phyloP scores from a whole-genome alignment of 345 rosid species.

The Ailanthus altissimus region DNA sequence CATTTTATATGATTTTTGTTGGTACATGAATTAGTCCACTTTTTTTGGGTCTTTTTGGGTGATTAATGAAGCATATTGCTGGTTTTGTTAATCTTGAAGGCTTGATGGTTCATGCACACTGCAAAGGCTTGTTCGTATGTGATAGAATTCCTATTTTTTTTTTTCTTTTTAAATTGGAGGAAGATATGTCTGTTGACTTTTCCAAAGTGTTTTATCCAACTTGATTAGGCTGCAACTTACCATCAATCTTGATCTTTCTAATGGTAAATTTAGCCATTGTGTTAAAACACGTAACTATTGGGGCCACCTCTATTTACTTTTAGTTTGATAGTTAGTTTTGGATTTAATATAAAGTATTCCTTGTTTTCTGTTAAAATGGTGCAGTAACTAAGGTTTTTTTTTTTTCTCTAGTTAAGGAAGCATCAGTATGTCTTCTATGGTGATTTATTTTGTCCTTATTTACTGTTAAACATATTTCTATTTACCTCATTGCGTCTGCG shows the following conservation, averaged over 20 bases:
- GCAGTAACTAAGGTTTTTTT: neutral
- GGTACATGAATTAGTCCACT: neutral
- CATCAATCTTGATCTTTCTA: too few relatives aligned
- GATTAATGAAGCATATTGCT: neutral
- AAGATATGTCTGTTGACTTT: neutral
- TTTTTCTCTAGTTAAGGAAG: neutral
- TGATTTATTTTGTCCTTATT: neutral
- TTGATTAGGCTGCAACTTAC: neutral
- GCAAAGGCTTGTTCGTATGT: neutral
- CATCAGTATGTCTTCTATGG: neutral
- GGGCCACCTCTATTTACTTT: neutral
- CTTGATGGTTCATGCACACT: neutral
- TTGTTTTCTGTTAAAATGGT: neutral
- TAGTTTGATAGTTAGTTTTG: neutral
- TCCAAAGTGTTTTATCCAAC: neutral
- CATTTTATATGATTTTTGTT: neutral
- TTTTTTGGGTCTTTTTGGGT: neutral
- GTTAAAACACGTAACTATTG: neutral
- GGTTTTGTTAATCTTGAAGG: neutral
- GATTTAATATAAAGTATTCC: neutral
- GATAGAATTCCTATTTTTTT: neutral
- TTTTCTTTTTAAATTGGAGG: neutral
- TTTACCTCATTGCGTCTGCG: neutral
- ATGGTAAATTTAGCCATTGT: too few relatives aligned
- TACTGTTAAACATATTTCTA: neutral